Evolutionary conservation across 1,284 basidiomycete species (phyloP).

Genomic region (Erythrobasidium hasegawianum): DNA sequence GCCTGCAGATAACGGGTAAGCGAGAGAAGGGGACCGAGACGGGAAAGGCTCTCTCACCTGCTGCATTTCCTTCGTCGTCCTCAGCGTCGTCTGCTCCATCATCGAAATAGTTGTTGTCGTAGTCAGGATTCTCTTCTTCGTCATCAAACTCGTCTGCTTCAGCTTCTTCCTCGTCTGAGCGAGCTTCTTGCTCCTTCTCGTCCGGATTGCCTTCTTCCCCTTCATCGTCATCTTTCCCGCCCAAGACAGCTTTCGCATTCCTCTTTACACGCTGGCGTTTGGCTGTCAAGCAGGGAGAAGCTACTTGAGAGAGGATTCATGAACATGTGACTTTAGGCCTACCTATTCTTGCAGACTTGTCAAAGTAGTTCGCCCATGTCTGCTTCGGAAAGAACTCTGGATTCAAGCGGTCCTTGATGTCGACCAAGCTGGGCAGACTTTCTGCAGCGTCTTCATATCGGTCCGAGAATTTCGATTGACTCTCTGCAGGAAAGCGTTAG

Average conservation of each 20-base stretch:
- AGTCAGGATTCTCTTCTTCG: constrained; percentile 33
- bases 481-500: constrained; percentile 4
- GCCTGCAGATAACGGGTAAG: neutral
- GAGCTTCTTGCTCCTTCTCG: constrained; percentile 12
- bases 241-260: constrained; percentile 15
- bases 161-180: constrained; percentile 24
- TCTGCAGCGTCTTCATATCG: constrained; percentile 33
- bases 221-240: constrained; percentile 16
- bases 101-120: constrained; percentile 35
- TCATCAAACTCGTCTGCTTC: constrained; percentile 33
- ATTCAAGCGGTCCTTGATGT: constrained; percentile 24
- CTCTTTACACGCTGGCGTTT: constrained; percentile 23
- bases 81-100: constrained; percentile 25
- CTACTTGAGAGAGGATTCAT: neutral
- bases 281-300: constrained; percentile 14
- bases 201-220: constrained; percentile 13
- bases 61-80: constrained; percentile 13
- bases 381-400: constrained; percentile 25
- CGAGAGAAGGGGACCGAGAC: neutral
- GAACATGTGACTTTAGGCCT: neutral
- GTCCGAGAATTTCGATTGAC: constrained; percentile 27
- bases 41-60: neutral
- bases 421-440: constrained; percentile 13
- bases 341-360: constrained; percentile 23
- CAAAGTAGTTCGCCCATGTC: constrained; percentile 30